A percentile compares a stretch with the other conserved stretches of the same genome.
These are phyloP conservation scores for Russula brevipes DNA, from an alignment of 768 basidiomycete genomes.

Conservation along the genomic window DNA sequence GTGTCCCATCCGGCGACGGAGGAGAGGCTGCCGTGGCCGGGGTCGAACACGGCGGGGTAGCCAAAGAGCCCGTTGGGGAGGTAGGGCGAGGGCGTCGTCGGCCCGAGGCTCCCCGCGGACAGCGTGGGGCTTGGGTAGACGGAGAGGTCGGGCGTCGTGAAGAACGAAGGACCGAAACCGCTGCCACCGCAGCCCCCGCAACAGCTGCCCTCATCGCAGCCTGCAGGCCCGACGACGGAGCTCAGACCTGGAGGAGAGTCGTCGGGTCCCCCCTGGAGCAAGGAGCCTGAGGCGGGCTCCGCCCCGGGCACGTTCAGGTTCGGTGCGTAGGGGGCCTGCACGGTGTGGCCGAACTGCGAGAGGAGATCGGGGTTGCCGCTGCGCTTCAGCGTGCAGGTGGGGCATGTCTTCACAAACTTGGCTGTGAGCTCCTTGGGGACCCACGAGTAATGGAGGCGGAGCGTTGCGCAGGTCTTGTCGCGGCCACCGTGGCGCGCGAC, in stretches of 20 bases:
- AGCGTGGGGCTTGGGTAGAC: slow-evolving; percentile 21
- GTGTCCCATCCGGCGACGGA: slow-evolving; percentile 9
- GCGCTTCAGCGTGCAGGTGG: slow-evolving; percentile 56
- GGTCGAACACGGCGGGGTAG: slow-evolving; percentile 14
- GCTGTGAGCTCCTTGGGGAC: slow-evolving; percentile 81
- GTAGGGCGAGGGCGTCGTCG: slow-evolving; percentile 17
- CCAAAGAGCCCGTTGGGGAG: slow-evolving; percentile 18
- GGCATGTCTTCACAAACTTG: slow-evolving; percentile 73
- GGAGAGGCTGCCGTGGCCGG: slow-evolving; percentile 8
- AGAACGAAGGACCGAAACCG: slow-evolving; percentile 1
- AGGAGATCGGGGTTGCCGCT: slow-evolving; percentile 32
- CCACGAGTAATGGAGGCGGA: slow-evolving; percentile 71
- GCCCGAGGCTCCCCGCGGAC: slow-evolving; percentile 15
- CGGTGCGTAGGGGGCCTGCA: not conserved
- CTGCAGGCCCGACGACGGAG: not conserved
- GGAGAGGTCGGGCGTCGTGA: slow-evolving; percentile 17
- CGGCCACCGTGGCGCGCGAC: slow-evolving; percentile 66
- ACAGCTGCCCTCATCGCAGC: not conserved
- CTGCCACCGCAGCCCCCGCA: not conserved
- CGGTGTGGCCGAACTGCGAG: slow-evolving; percentile 8
- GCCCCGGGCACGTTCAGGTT: not conserved
- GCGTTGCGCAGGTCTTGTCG: slow-evolving; percentile 66
- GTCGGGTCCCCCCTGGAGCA: slow-evolving; percentile 12
- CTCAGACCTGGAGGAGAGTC: slow-evolving; percentile 13
- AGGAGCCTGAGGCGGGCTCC: not conserved